Percentiles rank a stretch among this genome's conserved stretches.
Evolutionary conservation across 805 yeast species (phyloP).

Genomic region (Cyberlindnera amylophila): DNA sequence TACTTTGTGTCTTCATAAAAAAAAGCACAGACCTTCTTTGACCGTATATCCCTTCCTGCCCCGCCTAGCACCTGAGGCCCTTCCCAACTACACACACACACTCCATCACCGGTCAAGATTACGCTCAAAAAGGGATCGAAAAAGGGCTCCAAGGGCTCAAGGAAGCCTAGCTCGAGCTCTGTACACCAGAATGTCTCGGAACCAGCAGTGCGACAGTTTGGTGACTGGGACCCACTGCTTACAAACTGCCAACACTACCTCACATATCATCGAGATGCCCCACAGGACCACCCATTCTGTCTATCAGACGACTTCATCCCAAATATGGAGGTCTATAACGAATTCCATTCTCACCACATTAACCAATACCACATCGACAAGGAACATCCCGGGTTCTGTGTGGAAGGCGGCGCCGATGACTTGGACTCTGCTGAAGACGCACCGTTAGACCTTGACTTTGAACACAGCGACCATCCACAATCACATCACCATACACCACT

Average conservation of each 20-base stretch:
- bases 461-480: not conserved
- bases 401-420: not conserved
- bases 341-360: constrained; percentile 9
- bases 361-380: constrained; percentile 7
- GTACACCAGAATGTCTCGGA: too few relatives aligned
- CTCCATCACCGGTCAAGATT: constrained; percentile 1
- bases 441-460: not conserved
- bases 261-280: constrained; percentile 8
- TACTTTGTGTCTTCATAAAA: too few relatives aligned
- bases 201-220: constrained; percentile 7
- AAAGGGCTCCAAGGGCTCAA: constrained; percentile 21
- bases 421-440: not conserved
- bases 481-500: too few relatives aligned
- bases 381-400: constrained; percentile 15
- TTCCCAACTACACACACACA: not conserved
- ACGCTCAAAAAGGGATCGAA: constrained; percentile 12
- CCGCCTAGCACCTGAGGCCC: not conserved
- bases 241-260: constrained; percentile 15
- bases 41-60: too few relatives aligned
- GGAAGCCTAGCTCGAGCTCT: constrained; percentile 12
- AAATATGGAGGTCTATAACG: not conserved
- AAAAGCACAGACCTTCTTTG: too few relatives aligned
- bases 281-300: not conserved
- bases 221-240: constrained; percentile 14
- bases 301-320: not conserved